Conservation (phyloP, 179 eudicot genomes). For the Monotropa hypopitys region DNA sequence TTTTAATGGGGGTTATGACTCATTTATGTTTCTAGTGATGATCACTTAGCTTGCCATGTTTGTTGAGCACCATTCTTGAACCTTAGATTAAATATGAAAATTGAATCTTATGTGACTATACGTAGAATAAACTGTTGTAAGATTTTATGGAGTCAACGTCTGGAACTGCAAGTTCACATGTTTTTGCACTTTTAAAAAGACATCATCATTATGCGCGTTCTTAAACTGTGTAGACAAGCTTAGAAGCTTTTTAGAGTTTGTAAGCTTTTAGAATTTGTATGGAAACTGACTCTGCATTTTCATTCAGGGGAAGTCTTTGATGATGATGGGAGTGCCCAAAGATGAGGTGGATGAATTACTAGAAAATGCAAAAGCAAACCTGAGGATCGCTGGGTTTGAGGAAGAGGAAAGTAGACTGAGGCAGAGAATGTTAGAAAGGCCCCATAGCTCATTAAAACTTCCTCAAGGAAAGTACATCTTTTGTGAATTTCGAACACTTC, state of each 20-base stretch:
- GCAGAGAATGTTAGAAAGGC: conserved; percentile 31
- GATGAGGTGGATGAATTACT: conserved; percentile 63
- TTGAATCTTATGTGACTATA: neutral
- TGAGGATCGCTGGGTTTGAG: conserved; percentile 88
- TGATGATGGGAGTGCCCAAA: conserved; percentile 83
- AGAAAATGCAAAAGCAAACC: conserved; percentile 42
- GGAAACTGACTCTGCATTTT: neutral
- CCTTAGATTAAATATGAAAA: neutral
- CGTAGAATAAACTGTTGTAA: neutral
- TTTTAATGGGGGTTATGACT: no score
- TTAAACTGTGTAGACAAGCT: neutral
- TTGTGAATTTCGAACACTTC: conserved; percentile 73
- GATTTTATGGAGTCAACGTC: neutral
- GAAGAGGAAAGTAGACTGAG: conserved; percentile 80
- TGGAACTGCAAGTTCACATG: neutral
- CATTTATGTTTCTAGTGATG: no score
- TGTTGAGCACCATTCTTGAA: neutral
- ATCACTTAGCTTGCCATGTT: neutral
- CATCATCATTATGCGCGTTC: neutral
- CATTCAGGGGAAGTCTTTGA: conserved; percentile 57
- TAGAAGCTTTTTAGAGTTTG: no score
- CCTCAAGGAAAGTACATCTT: conserved; percentile 78
- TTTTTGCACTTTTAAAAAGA: neutral
- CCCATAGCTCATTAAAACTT: conserved; percentile 37
- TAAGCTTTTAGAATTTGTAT: no score